phyloP scores from a whole-genome alignment of 2,329 filamentous ascomycete genomes.

The Allantophomopsis cytisporea region DNA sequence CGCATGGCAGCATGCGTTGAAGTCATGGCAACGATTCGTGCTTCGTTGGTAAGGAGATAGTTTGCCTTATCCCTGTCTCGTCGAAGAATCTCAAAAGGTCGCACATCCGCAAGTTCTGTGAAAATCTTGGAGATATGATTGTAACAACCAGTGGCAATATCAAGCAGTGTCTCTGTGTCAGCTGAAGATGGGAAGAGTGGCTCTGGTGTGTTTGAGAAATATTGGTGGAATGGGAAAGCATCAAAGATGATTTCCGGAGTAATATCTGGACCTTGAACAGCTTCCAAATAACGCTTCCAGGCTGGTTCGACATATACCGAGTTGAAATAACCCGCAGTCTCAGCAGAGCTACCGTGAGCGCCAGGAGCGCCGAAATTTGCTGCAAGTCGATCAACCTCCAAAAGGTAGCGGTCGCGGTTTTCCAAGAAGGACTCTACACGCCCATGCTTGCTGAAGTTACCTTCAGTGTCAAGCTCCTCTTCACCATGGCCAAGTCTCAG shows the following conservation, averaged over 20 bases:
- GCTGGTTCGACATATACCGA: slow-evolving; percentile 78
- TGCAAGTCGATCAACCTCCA: slow-evolving; percentile 77
- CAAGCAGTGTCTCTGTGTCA: slow-evolving; percentile 53
- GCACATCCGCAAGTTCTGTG: slow-evolving; percentile 78
- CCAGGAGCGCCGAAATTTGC: slow-evolving; percentile 76
- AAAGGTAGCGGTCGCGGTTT: slow-evolving; percentile 64
- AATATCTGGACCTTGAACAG: slow-evolving; percentile 38
- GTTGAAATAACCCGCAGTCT: slow-evolving; percentile 96
- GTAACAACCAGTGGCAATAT: slow-evolving; percentile 75
- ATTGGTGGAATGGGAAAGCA: slow-evolving; percentile 77
- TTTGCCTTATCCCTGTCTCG: slow-evolving; percentile 87
- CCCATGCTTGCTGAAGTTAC: slow-evolving; percentile 85
- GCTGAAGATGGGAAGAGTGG: slow-evolving; percentile 62
- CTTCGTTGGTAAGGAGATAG: slow-evolving; percentile 88
- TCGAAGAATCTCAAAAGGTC: slow-evolving; percentile 88
- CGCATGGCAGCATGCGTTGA: slow-evolving; percentile 96
- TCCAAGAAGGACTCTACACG: slow-evolving; percentile 92
- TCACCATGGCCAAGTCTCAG: slow-evolving; percentile 89
- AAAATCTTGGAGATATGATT: slow-evolving; percentile 85
- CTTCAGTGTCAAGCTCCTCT: slow-evolving; percentile 78
- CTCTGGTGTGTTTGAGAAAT: slow-evolving; percentile 79
- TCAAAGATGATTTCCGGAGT: slow-evolving; percentile 49
- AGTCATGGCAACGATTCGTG: slow-evolving; percentile 97
- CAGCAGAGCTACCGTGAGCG: slow-evolving; percentile 90
- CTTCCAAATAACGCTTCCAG: slow-evolving; percentile 75